Percentiles rank a stretch among this genome's conserved stretches.
Evolutionary conservation across 1,139 yeast species (phyloP).

Genomic region (Blastobotrys serpentis): DNA sequence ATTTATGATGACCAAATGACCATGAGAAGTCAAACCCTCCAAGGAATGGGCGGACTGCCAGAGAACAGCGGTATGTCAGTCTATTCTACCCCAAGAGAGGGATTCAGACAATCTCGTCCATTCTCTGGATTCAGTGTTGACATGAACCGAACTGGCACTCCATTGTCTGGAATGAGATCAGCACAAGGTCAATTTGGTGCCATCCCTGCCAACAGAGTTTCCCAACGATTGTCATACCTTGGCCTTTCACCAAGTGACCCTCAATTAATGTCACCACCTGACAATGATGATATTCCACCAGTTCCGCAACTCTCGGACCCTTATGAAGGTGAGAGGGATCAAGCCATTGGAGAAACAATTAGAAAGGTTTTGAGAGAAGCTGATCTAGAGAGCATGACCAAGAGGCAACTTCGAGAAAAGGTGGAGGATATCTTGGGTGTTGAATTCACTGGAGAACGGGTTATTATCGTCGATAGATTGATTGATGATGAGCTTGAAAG

Average conservation of each 20-base stretch:
- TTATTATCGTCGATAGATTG: slow-evolving; percentile 35
- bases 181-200: slow-evolving; percentile 9
- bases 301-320: slow-evolving; percentile 10
- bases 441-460: slow-evolving; percentile 34
- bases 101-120: slow-evolving; percentile 17
- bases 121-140: slow-evolving; percentile 27
- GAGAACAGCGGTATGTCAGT: slow-evolving; percentile 17
- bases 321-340: slow-evolving; percentile 28
- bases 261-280: slow-evolving; percentile 1
- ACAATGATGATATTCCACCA: slow-evolving; percentile 7
- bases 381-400: slow-evolving; percentile 40
- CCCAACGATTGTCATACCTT: slow-evolving; percentile 6
- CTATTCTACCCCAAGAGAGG: slow-evolving; percentile 16
- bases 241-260: slow-evolving; percentile 8
- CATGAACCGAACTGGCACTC: slow-evolving; percentile 18
- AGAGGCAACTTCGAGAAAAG: slow-evolving; percentile 39
- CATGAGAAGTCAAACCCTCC: slow-evolving; percentile 5
- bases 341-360: slow-evolving; percentile 29
- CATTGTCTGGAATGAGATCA: slow-evolving; percentile 12
- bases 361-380: slow-evolving; percentile 36
- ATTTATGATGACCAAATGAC: slow-evolving; percentile 18
- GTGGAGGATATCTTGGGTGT: slow-evolving; percentile 41
- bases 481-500: slow-evolving; percentile 40
- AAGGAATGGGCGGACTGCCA: slow-evolving; percentile 15
- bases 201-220: slow-evolving; percentile 9